Evolutionary conservation across 2,329 filamentous ascomycete genomes (phyloP).

Genomic region (Hortaea werneckii): DNA sequence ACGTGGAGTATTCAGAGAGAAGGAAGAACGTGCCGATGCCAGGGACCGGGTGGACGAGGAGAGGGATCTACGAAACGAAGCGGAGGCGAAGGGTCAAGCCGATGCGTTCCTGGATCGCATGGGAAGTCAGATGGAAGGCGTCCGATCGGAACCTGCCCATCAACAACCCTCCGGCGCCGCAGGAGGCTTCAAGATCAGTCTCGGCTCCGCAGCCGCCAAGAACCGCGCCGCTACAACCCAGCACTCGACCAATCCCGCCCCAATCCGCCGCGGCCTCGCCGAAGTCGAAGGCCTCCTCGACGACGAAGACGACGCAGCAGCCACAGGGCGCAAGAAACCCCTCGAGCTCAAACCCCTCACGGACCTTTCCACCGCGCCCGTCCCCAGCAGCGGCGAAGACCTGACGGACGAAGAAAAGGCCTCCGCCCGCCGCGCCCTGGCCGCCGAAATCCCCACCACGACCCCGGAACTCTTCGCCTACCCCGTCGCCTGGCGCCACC

Average conservation of each 20-base stretch:
- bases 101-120: slow-evolving; percentile 84
- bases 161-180: slow-evolving; percentile 13
- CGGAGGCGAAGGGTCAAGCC: slow-evolving; percentile 73
- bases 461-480: slow-evolving; percentile 84
- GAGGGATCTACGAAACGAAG: slow-evolving; percentile 63
- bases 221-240: slow-evolving; percentile 48
- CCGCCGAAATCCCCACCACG: slow-evolving; percentile 79
- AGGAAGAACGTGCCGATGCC: slow-evolving; percentile 72
- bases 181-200: slow-evolving; percentile 71
- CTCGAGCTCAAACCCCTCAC: slow-evolving; percentile 34
- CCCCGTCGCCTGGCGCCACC: slow-evolving; percentile 82
- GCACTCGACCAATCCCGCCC: slow-evolving; percentile 34
- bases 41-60: slow-evolving; percentile 69
- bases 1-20: slow-evolving; percentile 59
- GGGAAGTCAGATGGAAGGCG: slow-evolving; percentile 55
- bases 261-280: slow-evolving; percentile 48
- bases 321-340: slow-evolving; percentile 12
- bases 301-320: slow-evolving; percentile 78
- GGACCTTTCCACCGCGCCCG: slow-evolving; percentile 47
- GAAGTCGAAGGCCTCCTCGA: slow-evolving; percentile 92
- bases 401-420: slow-evolving; percentile 82
- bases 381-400: slow-evolving; percentile 58
- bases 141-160: background rate
- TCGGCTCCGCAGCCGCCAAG: slow-evolving; percentile 72
- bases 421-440: slow-evolving; percentile 70